These are phyloP conservation scores for Grifola frondosa DNA, from an alignment of 1,284 basidiomycete genomes.

Conservation along the genomic window DNA sequence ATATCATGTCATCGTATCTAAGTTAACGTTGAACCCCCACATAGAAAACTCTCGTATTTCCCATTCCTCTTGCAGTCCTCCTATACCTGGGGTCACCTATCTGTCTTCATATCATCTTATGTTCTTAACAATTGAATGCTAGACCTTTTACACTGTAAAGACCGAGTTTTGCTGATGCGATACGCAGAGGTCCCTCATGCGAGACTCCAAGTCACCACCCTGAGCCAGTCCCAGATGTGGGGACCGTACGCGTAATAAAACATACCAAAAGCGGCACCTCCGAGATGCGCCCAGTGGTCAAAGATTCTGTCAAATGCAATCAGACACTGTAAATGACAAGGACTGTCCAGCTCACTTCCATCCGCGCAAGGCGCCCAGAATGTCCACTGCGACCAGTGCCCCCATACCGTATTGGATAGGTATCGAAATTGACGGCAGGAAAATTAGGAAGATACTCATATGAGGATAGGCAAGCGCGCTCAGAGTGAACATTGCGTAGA, in stretches of 20 bases:
- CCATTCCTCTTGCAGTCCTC: no score
- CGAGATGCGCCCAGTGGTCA: constrained; percentile 82
- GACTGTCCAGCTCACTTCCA: constrained; percentile 64
- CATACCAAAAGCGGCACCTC: constrained; percentile 74
- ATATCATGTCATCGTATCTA: no score
- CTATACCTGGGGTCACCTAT: no score
- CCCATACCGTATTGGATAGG: constrained; percentile 80
- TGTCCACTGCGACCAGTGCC: constrained; percentile 68
- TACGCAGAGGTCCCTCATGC: no score
- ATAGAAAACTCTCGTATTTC: no score
- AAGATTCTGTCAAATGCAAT: constrained; percentile 53
- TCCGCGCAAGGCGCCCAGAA: constrained; percentile 75
- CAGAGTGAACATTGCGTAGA: constrained; percentile 77
- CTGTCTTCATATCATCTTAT: no score
- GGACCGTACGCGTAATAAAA: constrained; percentile 66
- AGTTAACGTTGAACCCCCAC: no score
- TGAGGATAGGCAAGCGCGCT: constrained; percentile 86
- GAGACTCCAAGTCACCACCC: no score
- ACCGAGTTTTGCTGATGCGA: no score
- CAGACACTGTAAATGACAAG: constrained; percentile 3
- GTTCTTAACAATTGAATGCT: no score
- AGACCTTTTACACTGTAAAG: no score
- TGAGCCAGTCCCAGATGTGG: constrained; percentile 54
- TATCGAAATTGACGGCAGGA: constrained; percentile 75
- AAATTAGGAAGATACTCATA: constrained; percentile 72